These are phyloP conservation scores for Colletotrichum magnum DNA, from an alignment of 2,329 filamentous ascomycete genomes.

Conservation along the genomic window DNA sequence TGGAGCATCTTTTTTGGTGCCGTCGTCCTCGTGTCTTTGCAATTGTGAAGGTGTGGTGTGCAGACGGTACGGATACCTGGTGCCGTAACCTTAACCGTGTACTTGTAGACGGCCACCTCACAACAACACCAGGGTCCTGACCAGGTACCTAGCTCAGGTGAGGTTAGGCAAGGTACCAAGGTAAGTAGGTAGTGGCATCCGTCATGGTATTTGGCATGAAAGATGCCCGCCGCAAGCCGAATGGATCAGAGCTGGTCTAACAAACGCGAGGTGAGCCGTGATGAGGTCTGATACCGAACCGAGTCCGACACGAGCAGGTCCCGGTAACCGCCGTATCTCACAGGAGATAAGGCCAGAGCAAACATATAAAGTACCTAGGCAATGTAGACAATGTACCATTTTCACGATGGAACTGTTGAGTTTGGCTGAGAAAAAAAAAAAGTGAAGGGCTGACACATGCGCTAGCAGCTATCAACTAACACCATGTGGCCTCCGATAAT, in stretches of 20 bases:
- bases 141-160: too few relatives aligned
- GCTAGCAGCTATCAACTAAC: neutral
- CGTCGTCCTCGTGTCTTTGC: neutral
- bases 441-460: conserved; percentile 13
- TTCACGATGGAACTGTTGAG: conserved; percentile 7
- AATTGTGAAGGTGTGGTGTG: conserved; percentile 10
- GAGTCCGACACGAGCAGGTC: conserved; percentile 16
- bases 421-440: neutral
- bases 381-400: neutral
- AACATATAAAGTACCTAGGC: neutral
- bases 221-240: too few relatives aligned
- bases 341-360: conserved; percentile 9
- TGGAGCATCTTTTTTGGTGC: neutral
- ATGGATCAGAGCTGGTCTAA: too few relatives aligned
- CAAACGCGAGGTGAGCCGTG: neutral
- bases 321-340: conserved; percentile 9
- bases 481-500: conserved; percentile 7
- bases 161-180: too few relatives aligned
- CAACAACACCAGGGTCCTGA: too few relatives aligned
- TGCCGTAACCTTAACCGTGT: neutral
- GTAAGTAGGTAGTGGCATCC: too few relatives aligned
- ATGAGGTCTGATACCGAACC: conserved; percentile 8
- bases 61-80: neutral
- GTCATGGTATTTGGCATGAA: too few relatives aligned
- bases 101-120: too few relatives aligned